These are phyloP conservation scores for Paraleonurus japonicus DNA, from an alignment of 257 asterid genomes.

Conservation along the genomic window DNA sequence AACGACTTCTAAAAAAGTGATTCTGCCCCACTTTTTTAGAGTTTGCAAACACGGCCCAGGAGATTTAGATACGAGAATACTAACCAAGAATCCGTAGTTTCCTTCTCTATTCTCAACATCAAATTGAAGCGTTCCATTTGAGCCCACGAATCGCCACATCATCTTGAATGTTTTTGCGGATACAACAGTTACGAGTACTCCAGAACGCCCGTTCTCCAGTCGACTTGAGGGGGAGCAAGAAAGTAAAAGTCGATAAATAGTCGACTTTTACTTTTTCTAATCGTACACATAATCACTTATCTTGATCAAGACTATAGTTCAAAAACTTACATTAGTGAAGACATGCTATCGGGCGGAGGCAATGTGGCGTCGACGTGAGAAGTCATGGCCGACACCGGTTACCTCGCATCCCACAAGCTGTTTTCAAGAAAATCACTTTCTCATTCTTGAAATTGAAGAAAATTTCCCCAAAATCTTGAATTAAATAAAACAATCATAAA, in stretches of 20 bases:
- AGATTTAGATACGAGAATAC: constrained; percentile 8
- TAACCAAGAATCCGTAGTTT: constrained; percentile 47
- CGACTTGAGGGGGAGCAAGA: constrained; percentile 35
- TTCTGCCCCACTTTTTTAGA: too few relatives aligned
- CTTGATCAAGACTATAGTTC: not conserved
- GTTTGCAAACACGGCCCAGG: not conserved
- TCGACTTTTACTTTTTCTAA: not conserved
- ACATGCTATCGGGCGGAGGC: constrained; percentile 77
- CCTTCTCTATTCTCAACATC: constrained; percentile 51
- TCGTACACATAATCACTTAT: not conserved
- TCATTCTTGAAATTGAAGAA: too few relatives aligned
- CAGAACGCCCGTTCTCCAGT: constrained; percentile 68
- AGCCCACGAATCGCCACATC: constrained; percentile 57
- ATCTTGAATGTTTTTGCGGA: constrained; percentile 58
- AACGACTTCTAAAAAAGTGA: too few relatives aligned
- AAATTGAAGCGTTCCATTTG: constrained; percentile 61
- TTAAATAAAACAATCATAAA: not conserved
- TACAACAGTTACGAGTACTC: constrained; percentile 59
- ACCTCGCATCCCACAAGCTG: constrained; percentile 67
- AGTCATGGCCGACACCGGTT: constrained; percentile 55
- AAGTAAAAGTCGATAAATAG: not conserved
- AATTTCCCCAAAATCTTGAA: not conserved
- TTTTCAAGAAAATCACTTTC: not conserved
- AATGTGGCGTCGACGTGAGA: constrained; percentile 57
- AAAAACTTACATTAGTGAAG: constrained; percentile 57